Evolutionary conservation across 805 yeast species (phyloP).

Genomic region (Lipomyces starkeyi): DNA sequence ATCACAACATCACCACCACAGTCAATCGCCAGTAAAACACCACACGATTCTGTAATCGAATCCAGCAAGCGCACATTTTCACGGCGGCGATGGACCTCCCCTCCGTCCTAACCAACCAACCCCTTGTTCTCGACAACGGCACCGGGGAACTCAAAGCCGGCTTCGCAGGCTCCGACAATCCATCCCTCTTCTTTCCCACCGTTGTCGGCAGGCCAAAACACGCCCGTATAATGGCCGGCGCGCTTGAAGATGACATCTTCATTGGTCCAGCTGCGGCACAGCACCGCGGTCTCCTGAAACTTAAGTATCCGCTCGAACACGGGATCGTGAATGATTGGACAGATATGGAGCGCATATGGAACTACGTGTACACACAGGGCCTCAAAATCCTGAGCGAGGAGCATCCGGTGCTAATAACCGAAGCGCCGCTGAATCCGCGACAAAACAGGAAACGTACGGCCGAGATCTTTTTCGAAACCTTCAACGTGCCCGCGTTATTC

Average conservation of each 20-base stretch:
- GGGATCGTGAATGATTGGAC: conserved; percentile 85
- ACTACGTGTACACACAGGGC: conserved; percentile 63
- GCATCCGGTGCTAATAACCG: conserved; percentile 87
- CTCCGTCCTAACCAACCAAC: conserved; percentile 57
- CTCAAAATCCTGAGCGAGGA: conserved; percentile 61
- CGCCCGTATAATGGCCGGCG: conserved; percentile 78
- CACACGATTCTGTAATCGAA: neutral
- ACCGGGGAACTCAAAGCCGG: conserved; percentile 87
- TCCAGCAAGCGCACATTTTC: neutral
- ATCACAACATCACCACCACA: neutral
- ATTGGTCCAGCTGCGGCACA: conserved; percentile 75
- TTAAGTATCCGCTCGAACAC: conserved; percentile 76
- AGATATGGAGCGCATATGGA: conserved; percentile 85
- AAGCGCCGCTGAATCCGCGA: conserved; percentile 82
- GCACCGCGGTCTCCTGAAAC: conserved; percentile 73
- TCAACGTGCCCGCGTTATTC: conserved; percentile 78
- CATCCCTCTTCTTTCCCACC: conserved; percentile 67
- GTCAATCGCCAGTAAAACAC: neutral
- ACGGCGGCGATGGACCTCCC: conserved; percentile 25
- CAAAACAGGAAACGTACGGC: conserved; percentile 64
- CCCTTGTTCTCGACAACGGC: conserved; percentile 82
- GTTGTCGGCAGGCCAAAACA: conserved; percentile 85
- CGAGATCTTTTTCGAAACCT: conserved; percentile 72
- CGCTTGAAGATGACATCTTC: conserved; percentile 67
- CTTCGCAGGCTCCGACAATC: conserved; percentile 89